phyloP scores from a whole-genome alignment of 2,329 filamentous ascomycete genomes.

The Paraphaeosphaeria minitans region DNA sequence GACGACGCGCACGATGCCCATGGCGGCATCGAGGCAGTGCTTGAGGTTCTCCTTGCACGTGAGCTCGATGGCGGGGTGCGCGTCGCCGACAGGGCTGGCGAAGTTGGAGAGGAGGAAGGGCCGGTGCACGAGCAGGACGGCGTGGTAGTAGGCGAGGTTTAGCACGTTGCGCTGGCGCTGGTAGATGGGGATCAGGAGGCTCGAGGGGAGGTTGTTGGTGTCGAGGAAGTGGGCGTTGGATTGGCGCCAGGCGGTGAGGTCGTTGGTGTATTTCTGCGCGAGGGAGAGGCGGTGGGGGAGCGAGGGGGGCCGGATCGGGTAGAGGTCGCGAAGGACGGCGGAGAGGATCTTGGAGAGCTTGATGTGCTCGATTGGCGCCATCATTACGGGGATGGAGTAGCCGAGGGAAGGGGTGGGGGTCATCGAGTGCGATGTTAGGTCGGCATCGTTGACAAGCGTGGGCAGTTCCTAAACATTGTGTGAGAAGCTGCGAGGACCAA shows the following conservation, averaged over 20 bases:
- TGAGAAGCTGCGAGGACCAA: not conserved
- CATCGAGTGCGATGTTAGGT: conserved; percentile 36
- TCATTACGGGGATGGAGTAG: conserved; percentile 46
- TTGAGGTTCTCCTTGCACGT: conserved; percentile 41
- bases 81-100: conserved; percentile 20
- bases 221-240: conserved; percentile 53
- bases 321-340: conserved; percentile 53
- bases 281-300: conserved; percentile 42
- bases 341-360: conserved; percentile 53
- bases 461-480: conserved; percentile 37
- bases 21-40: conserved; percentile 56
- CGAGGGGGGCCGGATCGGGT: conserved; percentile 46
- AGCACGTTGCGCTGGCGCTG: conserved; percentile 60
- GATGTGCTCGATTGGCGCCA: conserved; percentile 53
- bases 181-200: conserved; percentile 55
- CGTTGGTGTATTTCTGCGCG: conserved; percentile 49
- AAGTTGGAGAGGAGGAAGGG: conserved; percentile 58
- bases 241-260: conserved; percentile 54
- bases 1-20: conserved; percentile 52
- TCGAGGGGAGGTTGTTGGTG: conserved; percentile 51
- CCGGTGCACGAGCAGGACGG: conserved; percentile 61
- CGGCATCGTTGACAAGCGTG: conserved; percentile 42
- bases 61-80: not conserved
- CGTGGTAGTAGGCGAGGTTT: conserved; percentile 60
- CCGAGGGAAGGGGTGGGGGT: conserved; percentile 30